Conservation (phyloP, 2,329 filamentous ascomycete genomes). For the Aspergillus sojae region DNA sequence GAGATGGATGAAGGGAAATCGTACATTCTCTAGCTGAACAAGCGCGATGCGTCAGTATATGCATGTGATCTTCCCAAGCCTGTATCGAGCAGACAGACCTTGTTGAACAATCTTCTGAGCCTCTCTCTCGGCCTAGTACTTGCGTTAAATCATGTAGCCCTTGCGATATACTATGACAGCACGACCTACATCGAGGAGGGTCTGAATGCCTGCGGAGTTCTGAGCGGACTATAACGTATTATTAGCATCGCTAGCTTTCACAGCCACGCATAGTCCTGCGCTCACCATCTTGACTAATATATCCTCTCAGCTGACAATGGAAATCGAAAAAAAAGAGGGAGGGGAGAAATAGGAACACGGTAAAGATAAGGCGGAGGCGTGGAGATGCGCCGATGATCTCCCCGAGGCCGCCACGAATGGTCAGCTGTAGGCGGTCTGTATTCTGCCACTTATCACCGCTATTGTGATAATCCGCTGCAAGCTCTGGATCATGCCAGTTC, state of each 20-base stretch:
- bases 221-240: slow-evolving; percentile 75
- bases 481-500: slow-evolving; percentile 3
- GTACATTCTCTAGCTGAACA: slow-evolving; percentile 82
- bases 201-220: slow-evolving; percentile 98
- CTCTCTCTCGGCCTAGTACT: slow-evolving; percentile 83
- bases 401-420: slow-evolving; percentile 33
- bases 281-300: slow-evolving; percentile 33
- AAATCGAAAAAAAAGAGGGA: slow-evolving; percentile 11
- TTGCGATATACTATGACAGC: neutral
- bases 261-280: neutral
- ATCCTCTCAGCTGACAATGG: slow-evolving; percentile 11
- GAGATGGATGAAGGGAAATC: slow-evolving; percentile 16
- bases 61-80: neutral
- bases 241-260: slow-evolving; percentile 13
- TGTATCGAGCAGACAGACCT: slow-evolving; percentile 57
- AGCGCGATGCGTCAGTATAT: slow-evolving; percentile 28
- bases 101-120: slow-evolving; percentile 99
- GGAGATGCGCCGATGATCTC: slow-evolving; percentile 27
- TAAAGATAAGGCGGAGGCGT: slow-evolving; percentile 25
- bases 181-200: slow-evolving; percentile 86
- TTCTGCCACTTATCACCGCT: slow-evolving; percentile 39
- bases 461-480: slow-evolving; percentile 21
- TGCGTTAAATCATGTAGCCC: slow-evolving; percentile 14
- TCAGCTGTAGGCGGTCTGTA: slow-evolving; percentile 32
- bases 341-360: slow-evolving; percentile 12